phyloP scores from a whole-genome alignment of 2,329 filamentous ascomycete genomes.

The Aspergillus hiratsukae region DNA sequence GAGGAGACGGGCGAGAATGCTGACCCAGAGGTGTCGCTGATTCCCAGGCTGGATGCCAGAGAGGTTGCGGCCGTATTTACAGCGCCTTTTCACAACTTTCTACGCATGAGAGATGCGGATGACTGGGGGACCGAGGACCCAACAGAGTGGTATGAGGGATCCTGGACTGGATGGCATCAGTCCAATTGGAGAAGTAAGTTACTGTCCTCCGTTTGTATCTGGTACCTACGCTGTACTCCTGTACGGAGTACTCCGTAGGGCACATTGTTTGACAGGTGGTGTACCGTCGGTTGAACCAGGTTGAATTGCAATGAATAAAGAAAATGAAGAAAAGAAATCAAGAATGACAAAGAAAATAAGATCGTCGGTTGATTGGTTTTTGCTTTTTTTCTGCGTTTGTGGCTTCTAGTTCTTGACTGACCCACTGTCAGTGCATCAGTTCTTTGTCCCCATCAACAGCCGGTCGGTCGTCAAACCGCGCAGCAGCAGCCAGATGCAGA shows the following conservation, averaged over 20 bases:
- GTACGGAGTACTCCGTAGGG: background rate
- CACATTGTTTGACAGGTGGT: background rate
- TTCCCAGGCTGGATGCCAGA: conserved; percentile 76
- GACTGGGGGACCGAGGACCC: conserved; percentile 32
- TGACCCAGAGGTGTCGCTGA: conserved; percentile 65
- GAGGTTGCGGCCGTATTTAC: conserved; percentile 95
- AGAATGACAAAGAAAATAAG: background rate
- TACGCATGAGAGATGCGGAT: conserved; percentile 57
- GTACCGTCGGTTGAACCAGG: background rate
- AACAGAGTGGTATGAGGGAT: conserved; percentile 77
- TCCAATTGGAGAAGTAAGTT: conserved; percentile 62
- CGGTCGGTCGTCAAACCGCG: conserved; percentile 62
- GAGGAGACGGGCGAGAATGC: conserved; percentile 39
- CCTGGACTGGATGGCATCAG: conserved; percentile 76
- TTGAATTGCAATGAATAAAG: background rate
- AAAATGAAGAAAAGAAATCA: background rate
- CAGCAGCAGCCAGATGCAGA: conserved; percentile 39
- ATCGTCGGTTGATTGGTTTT: background rate
- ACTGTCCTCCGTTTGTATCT: background rate
- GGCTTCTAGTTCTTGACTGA: conserved; percentile 3
- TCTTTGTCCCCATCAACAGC: conserved; percentile 75
- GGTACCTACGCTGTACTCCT: background rate
- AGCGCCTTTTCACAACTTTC: conserved; percentile 79
- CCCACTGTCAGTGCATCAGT: conserved; percentile 67
- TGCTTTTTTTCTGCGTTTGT: background rate